A percentile compares a stretch with the other conserved stretches of the same genome.
These are phyloP conservation scores for Calonectria pteridis DNA, from an alignment of 2,329 filamentous ascomycete species.

Conservation along the genomic window DNA sequence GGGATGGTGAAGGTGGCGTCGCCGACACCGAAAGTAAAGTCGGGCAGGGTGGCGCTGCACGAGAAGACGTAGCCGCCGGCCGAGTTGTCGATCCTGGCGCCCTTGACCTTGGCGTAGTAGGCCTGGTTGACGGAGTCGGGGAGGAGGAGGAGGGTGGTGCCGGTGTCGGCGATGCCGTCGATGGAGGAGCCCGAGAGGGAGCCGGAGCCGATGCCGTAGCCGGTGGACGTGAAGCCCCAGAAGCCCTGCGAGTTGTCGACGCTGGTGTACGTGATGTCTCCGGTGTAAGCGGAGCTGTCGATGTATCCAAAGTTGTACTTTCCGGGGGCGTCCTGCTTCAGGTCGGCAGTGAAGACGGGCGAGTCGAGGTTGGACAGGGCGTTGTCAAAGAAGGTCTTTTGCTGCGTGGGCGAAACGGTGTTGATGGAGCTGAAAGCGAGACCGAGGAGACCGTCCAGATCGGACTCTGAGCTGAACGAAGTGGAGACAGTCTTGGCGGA, in stretches of 20 bases:
- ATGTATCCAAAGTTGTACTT: slow-evolving; percentile 82
- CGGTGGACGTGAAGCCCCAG: slow-evolving; percentile 67
- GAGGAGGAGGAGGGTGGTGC: slow-evolving; percentile 74
- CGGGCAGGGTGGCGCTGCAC: slow-evolving; percentile 59
- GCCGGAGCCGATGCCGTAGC: slow-evolving; percentile 31
- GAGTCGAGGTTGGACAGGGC: slow-evolving; percentile 33
- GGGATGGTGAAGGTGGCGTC: slow-evolving; percentile 68
- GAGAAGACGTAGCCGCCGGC: slow-evolving; percentile 62
- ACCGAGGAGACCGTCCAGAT: slow-evolving; percentile 58
- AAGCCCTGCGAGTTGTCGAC: slow-evolving; percentile 72
- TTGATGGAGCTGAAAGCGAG: slow-evolving; percentile 59
- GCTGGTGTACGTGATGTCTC: slow-evolving; percentile 70
- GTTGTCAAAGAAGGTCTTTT: slow-evolving; percentile 59
- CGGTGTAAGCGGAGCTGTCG: slow-evolving; percentile 72
- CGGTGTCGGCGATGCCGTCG: slow-evolving; percentile 67
- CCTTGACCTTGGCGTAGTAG: slow-evolving; percentile 62
- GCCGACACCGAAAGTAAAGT: slow-evolving; percentile 68
- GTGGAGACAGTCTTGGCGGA: slow-evolving; percentile 55
- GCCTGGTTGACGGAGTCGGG: slow-evolving; percentile 63
- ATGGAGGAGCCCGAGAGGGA: slow-evolving; percentile 45
- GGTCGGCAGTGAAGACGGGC: slow-evolving; percentile 75
- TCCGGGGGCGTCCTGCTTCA: slow-evolving; percentile 68
- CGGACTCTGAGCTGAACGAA: slow-evolving; percentile 53
- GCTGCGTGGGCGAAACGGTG: slow-evolving; percentile 54
- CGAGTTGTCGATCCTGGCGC: slow-evolving; percentile 54